A percentile compares a stretch with the other conserved stretches of the same genome.
Evolutionary conservation across 2,329 filamentous ascomycete species (phyloP).

Genomic region (Pezicula rhizophila): DNA sequence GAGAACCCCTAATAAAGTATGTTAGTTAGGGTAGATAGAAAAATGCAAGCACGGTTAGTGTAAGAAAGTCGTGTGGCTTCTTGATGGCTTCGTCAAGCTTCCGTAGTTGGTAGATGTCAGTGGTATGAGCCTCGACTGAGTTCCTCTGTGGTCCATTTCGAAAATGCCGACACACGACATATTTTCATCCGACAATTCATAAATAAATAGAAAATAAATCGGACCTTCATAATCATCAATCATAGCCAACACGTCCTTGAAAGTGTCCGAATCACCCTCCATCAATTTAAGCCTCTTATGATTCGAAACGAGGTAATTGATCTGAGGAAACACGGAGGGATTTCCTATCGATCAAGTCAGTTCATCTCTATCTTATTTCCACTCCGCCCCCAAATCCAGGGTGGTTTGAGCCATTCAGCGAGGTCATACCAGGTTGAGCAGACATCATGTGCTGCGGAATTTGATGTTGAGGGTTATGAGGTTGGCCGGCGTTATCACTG

Average conservation of each 20-base stretch:
- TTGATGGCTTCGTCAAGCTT: background rate
- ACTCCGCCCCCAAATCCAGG: too few species aligned
- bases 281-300: conserved; percentile 43
- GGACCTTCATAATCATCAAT: conserved; percentile 71
- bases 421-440: conserved; percentile 5
- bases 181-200: background rate
- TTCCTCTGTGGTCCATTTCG: background rate
- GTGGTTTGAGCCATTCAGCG: too few species aligned
- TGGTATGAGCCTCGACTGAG: too few species aligned
- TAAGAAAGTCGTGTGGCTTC: background rate
- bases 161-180: background rate
- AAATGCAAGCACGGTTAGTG: background rate
- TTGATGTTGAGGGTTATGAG: conserved; percentile 32
- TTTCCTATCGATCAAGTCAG: background rate
- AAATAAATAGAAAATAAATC: conserved; percentile 3
- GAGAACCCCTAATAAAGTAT: conserved; percentile 53
- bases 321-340: conserved; percentile 32
- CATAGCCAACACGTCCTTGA: conserved; percentile 66
- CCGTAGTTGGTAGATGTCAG: too few species aligned
- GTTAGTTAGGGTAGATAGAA: background rate
- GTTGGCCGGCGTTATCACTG: conserved; percentile 15
- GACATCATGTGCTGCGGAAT: conserved; percentile 27
- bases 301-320: conserved; percentile 47
- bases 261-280: conserved; percentile 56
- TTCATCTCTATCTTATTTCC: too few species aligned